phyloP scores from a whole-genome alignment of 2,329 filamentous ascomycete species.

The Rutstroemia sp. region DNA sequence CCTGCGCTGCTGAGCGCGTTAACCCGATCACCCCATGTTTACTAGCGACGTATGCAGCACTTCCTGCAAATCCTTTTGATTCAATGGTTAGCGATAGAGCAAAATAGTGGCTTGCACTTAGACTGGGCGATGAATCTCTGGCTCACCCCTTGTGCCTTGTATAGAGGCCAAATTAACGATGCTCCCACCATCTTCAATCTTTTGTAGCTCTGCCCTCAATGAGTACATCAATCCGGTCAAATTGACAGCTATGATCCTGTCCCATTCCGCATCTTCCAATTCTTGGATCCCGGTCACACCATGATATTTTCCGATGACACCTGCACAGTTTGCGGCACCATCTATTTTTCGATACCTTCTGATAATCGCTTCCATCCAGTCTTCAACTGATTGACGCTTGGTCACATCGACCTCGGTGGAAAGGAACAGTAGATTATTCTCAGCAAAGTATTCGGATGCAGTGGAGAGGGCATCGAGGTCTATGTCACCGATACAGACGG shows the following conservation, averaged over 20 bases:
- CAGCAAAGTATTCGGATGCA: slow-evolving; percentile 29
- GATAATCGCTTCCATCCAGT: slow-evolving; percentile 33
- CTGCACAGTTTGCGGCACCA: slow-evolving; percentile 46
- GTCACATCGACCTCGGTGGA: slow-evolving; percentile 31
- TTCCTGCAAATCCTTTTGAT: slow-evolving; percentile 27
- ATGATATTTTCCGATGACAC: slow-evolving; percentile 30
- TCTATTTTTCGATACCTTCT: slow-evolving; percentile 32
- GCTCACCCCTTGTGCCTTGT: slow-evolving; percentile 39
- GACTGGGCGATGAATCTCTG: neutral
- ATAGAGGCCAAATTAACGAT: slow-evolving; percentile 39
- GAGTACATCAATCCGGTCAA: slow-evolving; percentile 33
- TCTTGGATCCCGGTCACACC: slow-evolving; percentile 26
- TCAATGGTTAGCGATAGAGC: slow-evolving; percentile 23
- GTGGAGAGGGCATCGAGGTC: slow-evolving; percentile 14
- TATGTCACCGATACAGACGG: slow-evolving; percentile 22
- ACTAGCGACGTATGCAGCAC: slow-evolving; percentile 20
- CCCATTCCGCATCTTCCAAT: slow-evolving; percentile 33
- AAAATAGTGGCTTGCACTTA: neutral
- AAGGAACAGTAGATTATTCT: slow-evolving; percentile 18
- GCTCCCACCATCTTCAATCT: slow-evolving; percentile 32
- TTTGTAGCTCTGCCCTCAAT: slow-evolving; percentile 32
- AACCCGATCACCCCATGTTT: slow-evolving; percentile 37
- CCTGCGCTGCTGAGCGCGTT: slow-evolving; percentile 29
- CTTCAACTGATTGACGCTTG: slow-evolving; percentile 26
- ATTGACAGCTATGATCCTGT: slow-evolving; percentile 33